These are phyloP conservation scores for Eucalyptus viminalis DNA, from an alignment of 345 rosid species.

Conservation along the genomic window DNA sequence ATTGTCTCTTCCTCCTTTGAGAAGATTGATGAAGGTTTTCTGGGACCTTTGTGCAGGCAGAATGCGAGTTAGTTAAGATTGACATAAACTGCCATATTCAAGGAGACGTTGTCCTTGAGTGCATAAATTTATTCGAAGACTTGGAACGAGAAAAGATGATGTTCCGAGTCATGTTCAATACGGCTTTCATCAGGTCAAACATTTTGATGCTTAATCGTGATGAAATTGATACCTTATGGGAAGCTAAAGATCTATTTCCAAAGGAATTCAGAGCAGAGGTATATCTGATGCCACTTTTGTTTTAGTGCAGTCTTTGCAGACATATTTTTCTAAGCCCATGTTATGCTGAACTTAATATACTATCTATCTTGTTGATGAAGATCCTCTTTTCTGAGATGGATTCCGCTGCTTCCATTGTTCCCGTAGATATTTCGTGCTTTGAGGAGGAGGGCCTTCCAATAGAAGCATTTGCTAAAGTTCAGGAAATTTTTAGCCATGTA, in stretches of 20 bases:
- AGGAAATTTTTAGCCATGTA: constrained; percentile 70
- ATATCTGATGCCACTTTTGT: constrained; percentile 11
- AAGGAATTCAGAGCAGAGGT: constrained; percentile 95
- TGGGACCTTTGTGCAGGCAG: constrained; percentile 39
- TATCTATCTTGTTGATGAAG: constrained; percentile 20
- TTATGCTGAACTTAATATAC: background rate
- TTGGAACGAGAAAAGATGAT: constrained; percentile 68
- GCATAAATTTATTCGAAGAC: constrained; percentile 69
- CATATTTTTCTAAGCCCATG: background rate
- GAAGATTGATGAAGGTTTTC: background rate
- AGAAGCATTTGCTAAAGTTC: constrained; percentile 91
- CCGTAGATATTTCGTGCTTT: constrained; percentile 44
- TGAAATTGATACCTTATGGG: constrained; percentile 84
- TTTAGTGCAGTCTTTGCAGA: constrained; percentile 4
- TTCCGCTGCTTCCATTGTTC: constrained; percentile 55
- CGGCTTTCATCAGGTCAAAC: constrained; percentile 89
- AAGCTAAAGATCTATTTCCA: constrained; percentile 67
- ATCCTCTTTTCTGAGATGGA: constrained; percentile 96
- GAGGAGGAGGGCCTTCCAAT: constrained; percentile 86
- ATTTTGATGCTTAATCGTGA: constrained; percentile 90
- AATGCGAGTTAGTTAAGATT: constrained; percentile 75
- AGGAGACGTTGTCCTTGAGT: constrained; percentile 91
- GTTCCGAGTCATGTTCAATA: constrained; percentile 84
- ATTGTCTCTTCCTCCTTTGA: background rate
- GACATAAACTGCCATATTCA: constrained; percentile 82